Evolutionary conservation across 2,329 filamentous ascomycete genomes (phyloP).

Genomic region (Paracoccidioides lutzii): DNA sequence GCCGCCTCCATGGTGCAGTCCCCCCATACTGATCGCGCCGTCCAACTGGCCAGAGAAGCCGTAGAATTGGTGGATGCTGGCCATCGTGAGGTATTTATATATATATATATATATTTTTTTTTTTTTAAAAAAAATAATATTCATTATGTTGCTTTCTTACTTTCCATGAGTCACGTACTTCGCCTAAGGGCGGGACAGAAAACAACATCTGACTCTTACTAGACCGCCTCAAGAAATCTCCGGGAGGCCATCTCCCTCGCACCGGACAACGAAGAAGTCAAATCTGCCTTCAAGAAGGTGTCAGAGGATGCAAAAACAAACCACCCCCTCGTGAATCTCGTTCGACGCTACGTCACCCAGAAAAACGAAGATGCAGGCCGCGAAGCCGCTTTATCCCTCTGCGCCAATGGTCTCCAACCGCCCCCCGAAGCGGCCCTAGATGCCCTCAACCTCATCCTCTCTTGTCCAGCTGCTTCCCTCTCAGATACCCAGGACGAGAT

Average conservation of each 20-base stretch:
- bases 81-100: constrained; percentile 29
- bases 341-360: constrained; percentile 29
- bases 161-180: not conserved
- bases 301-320: constrained; percentile 29
- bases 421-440: constrained; percentile 31
- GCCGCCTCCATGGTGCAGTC: constrained; percentile 30
- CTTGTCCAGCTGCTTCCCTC: constrained; percentile 23
- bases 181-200: not conserved
- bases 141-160: not conserved
- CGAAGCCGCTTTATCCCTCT: constrained; percentile 32
- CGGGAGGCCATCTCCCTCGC: constrained; percentile 37
- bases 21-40: constrained; percentile 34
- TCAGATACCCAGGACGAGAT: constrained; percentile 34
- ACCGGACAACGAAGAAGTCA: constrained; percentile 33
- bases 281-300: constrained; percentile 34
- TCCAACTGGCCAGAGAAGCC: constrained; percentile 34
- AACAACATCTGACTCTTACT: constrained; percentile 8
- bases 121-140: constrained; percentile 2
- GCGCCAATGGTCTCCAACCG: constrained; percentile 31
- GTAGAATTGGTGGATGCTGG: constrained; percentile 35
- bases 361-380: constrained; percentile 33
- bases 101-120: no score
- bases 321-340: constrained; percentile 34
- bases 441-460: constrained; percentile 32
- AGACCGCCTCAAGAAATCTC: constrained; percentile 37